Conservation (phyloP, 176 grass and related monocot genomes). For the sorghum (Sorghum bicolor) region Sorghum_bicolor_NCBIv3 NC_012878.2:59351501-59352000, state of each 20-base stretch:
- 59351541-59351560: not conserved
- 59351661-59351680: not conserved
- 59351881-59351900: not conserved
- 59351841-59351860: not conserved
- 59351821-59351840: slow-evolving; percentile 82
- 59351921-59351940: not conserved
- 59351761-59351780: slow-evolving; percentile 66
- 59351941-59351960: slow-evolving; percentile 57
- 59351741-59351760: slow-evolving; percentile 93
- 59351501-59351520: slow-evolving; percentile 49
- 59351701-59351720: not conserved
- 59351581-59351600: slow-evolving; percentile 73
- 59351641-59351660: slow-evolving; percentile 47
- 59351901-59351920: not conserved
- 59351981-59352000: slow-evolving; percentile 83
- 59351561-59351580: not conserved
- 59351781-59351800: slow-evolving; percentile 89
- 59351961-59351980: slow-evolving; percentile 88
- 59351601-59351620: slow-evolving; percentile 83
- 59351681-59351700: not conserved
- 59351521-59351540: not conserved
- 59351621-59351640: slow-evolving; percentile 78
- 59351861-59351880: not conserved
- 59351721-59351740: slow-evolving; percentile 96
- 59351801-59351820: slow-evolving; percentile 87